Conservation (phyloP, 768 basidiomycete genomes). For the Lactarius quietus region DNA sequence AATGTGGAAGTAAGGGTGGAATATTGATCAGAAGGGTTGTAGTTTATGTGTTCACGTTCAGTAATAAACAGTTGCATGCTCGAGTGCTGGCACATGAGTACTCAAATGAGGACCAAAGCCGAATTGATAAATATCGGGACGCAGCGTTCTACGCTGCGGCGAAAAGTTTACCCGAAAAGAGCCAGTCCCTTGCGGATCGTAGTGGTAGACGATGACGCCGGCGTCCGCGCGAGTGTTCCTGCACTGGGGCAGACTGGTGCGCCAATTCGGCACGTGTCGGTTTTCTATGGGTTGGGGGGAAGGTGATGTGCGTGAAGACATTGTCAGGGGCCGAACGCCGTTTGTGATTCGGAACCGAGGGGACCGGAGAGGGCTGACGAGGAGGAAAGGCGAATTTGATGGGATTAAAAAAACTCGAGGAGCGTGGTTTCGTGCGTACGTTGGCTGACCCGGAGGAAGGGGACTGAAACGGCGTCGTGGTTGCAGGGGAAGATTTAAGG, state of each 20-base stretch:
- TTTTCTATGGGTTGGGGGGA: conserved; percentile 17
- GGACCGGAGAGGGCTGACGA: conserved; percentile 29
- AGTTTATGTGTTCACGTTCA: conserved; percentile 11
- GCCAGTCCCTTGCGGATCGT: conserved; percentile 37
- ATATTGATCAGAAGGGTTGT: background rate
- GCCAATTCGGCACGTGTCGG: conserved; percentile 1
- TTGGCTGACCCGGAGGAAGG: conserved; percentile 19
- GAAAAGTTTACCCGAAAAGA: conserved; percentile 35
- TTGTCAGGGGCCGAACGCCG: conserved; percentile 25
- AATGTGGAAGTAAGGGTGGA: background rate
- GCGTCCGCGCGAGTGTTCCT: conserved; percentile 25
- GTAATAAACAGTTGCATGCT: conserved; percentile 22
- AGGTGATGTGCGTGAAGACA: conserved; percentile 20
- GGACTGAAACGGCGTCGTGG: conserved; percentile 31
- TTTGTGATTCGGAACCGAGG: conserved; percentile 20
- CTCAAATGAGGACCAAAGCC: no score
- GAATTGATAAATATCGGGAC: conserved; percentile 23
- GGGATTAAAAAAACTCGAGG: conserved; percentile 35
- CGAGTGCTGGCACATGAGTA: conserved; percentile 14
- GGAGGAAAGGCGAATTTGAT: conserved; percentile 34
- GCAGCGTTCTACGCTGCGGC: conserved; percentile 24
- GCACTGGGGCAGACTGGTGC: conserved; percentile 20
- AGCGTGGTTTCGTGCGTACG: conserved; percentile 33
- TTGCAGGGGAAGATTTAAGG: conserved; percentile 29
- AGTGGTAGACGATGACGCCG: conserved; percentile 33